A percentile compares a stretch with the other conserved stretches of the same genome.
phyloP scores from a whole-genome alignment of 495 filamentous ascomycete genomes.

The Annulohypoxylon bovei region DNA sequence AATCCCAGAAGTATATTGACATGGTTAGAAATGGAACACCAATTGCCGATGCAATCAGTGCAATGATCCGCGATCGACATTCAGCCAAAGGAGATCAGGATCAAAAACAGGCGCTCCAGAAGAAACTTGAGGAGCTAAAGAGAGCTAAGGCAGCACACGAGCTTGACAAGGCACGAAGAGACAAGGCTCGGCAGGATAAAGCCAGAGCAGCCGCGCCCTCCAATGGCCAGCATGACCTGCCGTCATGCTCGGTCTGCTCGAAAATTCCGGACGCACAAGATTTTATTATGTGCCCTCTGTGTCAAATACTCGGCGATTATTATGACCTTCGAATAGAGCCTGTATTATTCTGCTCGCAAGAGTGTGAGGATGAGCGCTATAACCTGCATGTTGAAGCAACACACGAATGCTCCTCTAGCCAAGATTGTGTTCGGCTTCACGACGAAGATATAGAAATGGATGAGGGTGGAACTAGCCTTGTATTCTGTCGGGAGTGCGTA shows the following conservation, averaged over 20 bases:
- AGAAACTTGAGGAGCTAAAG: constrained; percentile 54
- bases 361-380: constrained; percentile 53
- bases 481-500: constrained; percentile 57
- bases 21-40: constrained; percentile 48
- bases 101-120: constrained; percentile 48
- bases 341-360: constrained; percentile 56
- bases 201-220: constrained; percentile 37
- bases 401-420: constrained; percentile 44
- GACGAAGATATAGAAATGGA: constrained; percentile 42
- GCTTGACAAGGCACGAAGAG: constrained; percentile 50
- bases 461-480: constrained; percentile 22
- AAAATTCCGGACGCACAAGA: constrained; percentile 38
- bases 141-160: constrained; percentile 57
- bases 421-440: constrained; percentile 32
- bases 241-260: constrained; percentile 52
- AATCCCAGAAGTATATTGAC: constrained; percentile 52
- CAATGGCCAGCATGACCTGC: constrained; percentile 47
- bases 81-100: constrained; percentile 44
- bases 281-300: constrained; percentile 53
- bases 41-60: constrained; percentile 51
- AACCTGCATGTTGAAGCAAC: constrained; percentile 37
- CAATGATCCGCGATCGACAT: constrained; percentile 52
- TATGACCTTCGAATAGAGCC: constrained; percentile 36
- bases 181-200: constrained; percentile 47
- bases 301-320: constrained; percentile 48